Evolutionary conservation across 2,329 filamentous ascomycete species (phyloP).

Genomic region (Cercospora sp.): DNA sequence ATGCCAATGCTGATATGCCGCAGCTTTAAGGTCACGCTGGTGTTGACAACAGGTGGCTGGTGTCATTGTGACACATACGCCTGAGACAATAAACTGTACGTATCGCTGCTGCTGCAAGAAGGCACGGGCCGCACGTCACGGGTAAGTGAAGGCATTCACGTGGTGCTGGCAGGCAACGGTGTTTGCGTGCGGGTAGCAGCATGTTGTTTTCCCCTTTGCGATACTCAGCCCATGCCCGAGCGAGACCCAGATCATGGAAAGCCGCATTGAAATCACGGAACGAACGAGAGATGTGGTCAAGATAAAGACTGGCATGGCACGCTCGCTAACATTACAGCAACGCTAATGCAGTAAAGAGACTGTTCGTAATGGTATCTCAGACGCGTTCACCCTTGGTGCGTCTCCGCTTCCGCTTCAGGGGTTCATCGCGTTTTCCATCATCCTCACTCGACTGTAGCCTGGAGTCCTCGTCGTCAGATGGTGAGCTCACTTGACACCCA

Average conservation of each 20-base stretch:
- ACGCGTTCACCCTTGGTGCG: background rate
- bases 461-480: background rate
- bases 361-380: background rate
- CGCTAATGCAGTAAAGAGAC: background rate
- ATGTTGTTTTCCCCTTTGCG: background rate
- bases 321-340: background rate
- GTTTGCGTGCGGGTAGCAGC: slow-evolving; percentile 13
- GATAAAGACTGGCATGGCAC: background rate
- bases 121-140: slow-evolving; percentile 15
- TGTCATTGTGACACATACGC: slow-evolving; percentile 13
- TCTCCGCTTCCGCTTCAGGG: background rate
- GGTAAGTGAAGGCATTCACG: slow-evolving; percentile 11
- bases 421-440: background rate
- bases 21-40: slow-evolving; percentile 3
- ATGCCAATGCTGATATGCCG: slow-evolving; percentile 9
- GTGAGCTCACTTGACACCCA: background rate
- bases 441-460: slow-evolving; percentile 2
- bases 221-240: background rate
- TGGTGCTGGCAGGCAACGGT: background rate
- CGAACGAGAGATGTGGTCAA: background rate
- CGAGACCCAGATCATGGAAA: background rate
- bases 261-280: background rate
- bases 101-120: slow-evolving; percentile 1
- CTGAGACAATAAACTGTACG: slow-evolving; percentile 10
- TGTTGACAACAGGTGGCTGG: background rate